Evolutionary conservation across 192 early-diverging fungal species (phyloP).

Genomic region (Backusella mclennaniae): DNA sequence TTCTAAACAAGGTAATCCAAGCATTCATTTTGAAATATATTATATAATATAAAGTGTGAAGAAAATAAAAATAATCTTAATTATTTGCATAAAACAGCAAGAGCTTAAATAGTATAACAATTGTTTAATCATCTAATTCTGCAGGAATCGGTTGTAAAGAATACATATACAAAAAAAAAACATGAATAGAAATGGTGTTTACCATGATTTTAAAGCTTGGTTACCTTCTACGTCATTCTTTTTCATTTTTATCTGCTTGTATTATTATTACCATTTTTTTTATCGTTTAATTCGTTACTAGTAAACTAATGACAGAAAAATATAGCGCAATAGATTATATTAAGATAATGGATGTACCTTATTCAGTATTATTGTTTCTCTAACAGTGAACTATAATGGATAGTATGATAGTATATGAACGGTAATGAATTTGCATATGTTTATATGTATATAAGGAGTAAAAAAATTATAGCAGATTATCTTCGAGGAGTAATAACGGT

Average conservation of each 20-base stretch:
- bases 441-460: conserved; percentile 1
- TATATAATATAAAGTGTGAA: not conserved
- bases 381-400: not conserved
- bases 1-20: not conserved
- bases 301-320: not conserved
- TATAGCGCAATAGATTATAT: not conserved
- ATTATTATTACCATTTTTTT: not conserved
- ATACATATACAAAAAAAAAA: not conserved
- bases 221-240: not conserved
- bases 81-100: not conserved
- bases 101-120: not conserved
- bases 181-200: not conserved
- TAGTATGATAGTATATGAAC: not conserved
- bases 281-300: not conserved
- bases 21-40: not conserved
- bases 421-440: not conserved
- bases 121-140: not conserved
- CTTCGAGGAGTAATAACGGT: not conserved
- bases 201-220: not conserved
- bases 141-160: not conserved
- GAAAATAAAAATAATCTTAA: not conserved
- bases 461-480: not conserved
- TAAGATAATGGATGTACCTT: not conserved
- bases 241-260: not conserved
- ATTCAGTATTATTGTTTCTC: not conserved